Conservation (phyloP, 768 basidiomycete genomes). For the Pilatotrama ljubarskyi region DNA sequence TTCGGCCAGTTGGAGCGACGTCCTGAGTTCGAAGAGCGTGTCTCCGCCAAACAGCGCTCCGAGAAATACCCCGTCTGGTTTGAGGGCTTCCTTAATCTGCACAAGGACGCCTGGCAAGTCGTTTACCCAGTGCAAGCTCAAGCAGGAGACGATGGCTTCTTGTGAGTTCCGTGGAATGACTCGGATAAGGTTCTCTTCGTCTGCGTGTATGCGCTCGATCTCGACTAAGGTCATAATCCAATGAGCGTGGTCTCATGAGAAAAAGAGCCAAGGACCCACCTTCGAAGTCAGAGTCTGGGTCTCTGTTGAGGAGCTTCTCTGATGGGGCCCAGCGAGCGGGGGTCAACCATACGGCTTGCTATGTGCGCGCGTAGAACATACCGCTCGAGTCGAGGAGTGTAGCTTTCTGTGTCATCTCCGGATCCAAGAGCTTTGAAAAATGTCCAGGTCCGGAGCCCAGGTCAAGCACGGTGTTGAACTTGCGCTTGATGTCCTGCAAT, state of each 20-base stretch:
- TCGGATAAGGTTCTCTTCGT: conserved; percentile 80
- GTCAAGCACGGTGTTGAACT: conserved; percentile 79
- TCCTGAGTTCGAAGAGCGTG: conserved; percentile 93
- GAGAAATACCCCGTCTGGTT: conserved; percentile 92
- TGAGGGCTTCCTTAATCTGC: conserved; percentile 81
- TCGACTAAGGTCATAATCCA: conserved; percentile 52
- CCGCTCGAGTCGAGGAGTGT: conserved; percentile 88
- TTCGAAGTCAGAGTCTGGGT: conserved; percentile 78
- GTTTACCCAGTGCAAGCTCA: conserved; percentile 96
- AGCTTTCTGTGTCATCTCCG: conserved; percentile 64
- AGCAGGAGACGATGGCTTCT: conserved; percentile 89
- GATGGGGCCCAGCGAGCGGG: conserved; percentile 9
- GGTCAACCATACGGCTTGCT: too few relatives aligned
- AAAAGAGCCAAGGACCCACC: conserved; percentile 44
- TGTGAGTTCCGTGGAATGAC: conserved; percentile 71
- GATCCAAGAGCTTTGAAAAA: conserved; percentile 80
- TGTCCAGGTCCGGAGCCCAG: conserved; percentile 91
- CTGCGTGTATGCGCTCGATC: conserved; percentile 73
- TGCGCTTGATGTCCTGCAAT: conserved; percentile 84
- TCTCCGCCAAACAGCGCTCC: conserved; percentile 96
- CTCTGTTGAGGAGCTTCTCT: conserved; percentile 76
- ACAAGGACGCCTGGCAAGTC: conserved; percentile 89
- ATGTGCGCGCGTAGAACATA: conserved; percentile 34
- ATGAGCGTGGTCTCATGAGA: neutral
- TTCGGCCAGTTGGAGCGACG: conserved; percentile 91